A percentile compares a stretch with the other conserved stretches of the same genome.
Evolutionary conservation across 2,329 filamentous ascomycete genomes (phyloP).

Genomic region (Venturia asperata): DNA sequence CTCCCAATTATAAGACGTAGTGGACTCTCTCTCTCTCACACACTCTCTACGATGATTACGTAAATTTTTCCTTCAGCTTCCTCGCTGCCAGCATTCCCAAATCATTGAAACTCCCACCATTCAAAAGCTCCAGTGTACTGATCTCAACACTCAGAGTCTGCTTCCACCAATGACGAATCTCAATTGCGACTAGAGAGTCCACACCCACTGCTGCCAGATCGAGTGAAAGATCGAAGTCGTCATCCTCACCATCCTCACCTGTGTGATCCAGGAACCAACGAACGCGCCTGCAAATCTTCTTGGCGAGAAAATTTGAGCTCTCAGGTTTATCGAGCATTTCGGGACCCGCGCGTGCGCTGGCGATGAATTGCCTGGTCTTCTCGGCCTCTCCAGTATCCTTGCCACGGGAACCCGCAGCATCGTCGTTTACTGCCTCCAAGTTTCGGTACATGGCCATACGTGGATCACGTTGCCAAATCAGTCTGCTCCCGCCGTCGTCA

Average conservation of each 20-base stretch:
- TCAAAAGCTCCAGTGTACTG: background rate
- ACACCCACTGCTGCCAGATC: background rate
- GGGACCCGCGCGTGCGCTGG: background rate
- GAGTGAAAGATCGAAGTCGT: background rate
- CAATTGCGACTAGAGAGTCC: constrained; percentile 13
- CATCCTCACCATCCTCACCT: background rate
- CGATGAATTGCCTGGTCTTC: background rate
- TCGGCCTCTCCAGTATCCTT: background rate
- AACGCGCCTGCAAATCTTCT: background rate
- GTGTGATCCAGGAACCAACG: background rate
- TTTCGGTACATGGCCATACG: background rate
- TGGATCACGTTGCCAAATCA: background rate
- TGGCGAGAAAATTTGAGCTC: background rate
- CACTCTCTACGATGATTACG: too few relatives aligned
- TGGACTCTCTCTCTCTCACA: too few relatives aligned
- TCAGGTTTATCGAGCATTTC: background rate
- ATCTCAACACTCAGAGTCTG: background rate
- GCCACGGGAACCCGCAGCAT: background rate
- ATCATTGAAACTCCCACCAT: background rate
- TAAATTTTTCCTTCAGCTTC: background rate
- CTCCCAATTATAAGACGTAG: too few relatives aligned
- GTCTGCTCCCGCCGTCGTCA: background rate
- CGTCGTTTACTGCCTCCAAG: background rate
- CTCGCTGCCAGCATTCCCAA: background rate
- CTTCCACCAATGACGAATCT: constrained; percentile 4